These are phyloP conservation scores for Fusarium redolens DNA, from an alignment of 2,329 filamentous ascomycete species.

Conservation along the genomic window DNA sequence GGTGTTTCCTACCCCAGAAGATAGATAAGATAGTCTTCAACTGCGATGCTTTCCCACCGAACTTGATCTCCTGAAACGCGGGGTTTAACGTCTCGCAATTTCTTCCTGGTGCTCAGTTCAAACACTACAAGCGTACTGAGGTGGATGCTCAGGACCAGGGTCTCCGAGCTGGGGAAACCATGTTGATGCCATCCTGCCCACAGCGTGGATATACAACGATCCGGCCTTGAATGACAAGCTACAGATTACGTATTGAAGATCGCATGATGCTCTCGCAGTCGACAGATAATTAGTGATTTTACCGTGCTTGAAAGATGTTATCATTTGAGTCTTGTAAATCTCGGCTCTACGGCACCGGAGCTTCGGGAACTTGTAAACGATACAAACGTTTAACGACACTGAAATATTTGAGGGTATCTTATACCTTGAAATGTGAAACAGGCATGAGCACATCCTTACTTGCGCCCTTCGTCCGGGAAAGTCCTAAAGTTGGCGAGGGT, in stretches of 20 bases:
- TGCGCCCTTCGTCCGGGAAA: neutral
- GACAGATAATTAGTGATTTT: neutral
- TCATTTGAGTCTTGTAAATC: neutral
- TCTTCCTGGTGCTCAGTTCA: neutral
- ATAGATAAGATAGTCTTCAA: neutral
- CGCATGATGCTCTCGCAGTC: neutral
- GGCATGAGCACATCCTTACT: neutral
- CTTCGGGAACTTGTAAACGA: neutral
- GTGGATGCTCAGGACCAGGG: conserved; percentile 30
- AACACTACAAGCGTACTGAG: conserved; percentile 7
- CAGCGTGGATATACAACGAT: conserved; percentile 17
- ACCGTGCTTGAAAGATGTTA: neutral
- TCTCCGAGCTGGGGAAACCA: conserved; percentile 34
- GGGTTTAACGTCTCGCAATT: conserved; percentile 15
- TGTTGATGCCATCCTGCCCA: conserved; percentile 15
- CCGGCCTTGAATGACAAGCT: neutral
- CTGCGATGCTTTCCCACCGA: neutral
- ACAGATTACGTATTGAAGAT: neutral
- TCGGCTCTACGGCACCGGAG: neutral
- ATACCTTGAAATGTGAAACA: neutral
- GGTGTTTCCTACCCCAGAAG: neutral
- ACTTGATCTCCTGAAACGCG: conserved; percentile 24
- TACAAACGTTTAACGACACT: neutral
- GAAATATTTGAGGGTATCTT: neutral
- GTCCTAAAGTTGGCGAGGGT: neutral